Conservation (phyloP, 2,329 filamentous ascomycete species). For the Niveomyces coronatus region DNA sequence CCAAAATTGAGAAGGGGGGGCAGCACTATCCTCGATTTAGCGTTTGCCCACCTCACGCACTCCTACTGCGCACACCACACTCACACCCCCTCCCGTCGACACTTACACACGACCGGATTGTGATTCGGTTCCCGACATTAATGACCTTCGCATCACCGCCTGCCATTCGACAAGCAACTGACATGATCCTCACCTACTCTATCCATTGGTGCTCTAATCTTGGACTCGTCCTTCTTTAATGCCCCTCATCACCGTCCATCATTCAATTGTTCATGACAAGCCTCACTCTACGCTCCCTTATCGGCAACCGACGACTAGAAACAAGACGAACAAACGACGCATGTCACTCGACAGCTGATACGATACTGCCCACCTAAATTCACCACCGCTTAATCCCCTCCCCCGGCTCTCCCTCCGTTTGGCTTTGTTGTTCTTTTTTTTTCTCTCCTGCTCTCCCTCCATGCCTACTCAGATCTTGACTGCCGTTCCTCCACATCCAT, state of each 20-base stretch:
- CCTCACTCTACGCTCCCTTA: neutral
- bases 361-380: neutral
- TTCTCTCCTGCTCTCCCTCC: neutral
- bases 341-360: neutral
- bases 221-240: neutral
- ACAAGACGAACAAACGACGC: slow-evolving; percentile 6
- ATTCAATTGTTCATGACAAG: neutral
- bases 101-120: no score
- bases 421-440: neutral
- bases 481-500: neutral
- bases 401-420: neutral
- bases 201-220: no score
- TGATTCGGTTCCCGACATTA: no score
- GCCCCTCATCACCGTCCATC: neutral
- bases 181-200: slow-evolving; percentile 3
- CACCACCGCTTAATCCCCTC: neutral
- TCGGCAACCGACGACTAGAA: neutral
- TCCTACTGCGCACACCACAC: no score
- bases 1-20: no score
- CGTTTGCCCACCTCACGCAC: no score
- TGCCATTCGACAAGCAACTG: neutral
- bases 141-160: no score
- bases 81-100: no score
- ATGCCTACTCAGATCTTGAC: slow-evolving; percentile 6
- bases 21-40: no score